Evolutionary conservation across 352 stramenopile genomes (phyloP).

Genomic region (Pythium periplocum): DNA sequence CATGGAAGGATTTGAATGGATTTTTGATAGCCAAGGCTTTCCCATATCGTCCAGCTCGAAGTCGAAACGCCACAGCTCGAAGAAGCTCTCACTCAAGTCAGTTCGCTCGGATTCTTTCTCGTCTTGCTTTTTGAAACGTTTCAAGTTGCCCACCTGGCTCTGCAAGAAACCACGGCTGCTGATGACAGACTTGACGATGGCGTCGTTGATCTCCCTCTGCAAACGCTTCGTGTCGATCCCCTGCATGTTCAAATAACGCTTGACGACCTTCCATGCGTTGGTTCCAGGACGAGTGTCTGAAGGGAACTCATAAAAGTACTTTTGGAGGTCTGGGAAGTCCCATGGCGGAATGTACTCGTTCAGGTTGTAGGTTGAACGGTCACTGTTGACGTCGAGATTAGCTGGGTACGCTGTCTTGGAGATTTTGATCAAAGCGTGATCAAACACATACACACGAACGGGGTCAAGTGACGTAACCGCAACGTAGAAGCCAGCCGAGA

Average conservation of each 20-base stretch:
- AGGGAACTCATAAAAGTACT: constrained; percentile 58
- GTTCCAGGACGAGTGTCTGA: constrained; percentile 41
- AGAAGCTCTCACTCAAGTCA: constrained; percentile 73
- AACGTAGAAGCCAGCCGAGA: constrained; percentile 86
- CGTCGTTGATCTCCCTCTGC: constrained; percentile 60
- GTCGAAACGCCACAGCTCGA: constrained; percentile 95
- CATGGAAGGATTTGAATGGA: constrained; percentile 64
- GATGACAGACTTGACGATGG: constrained; percentile 51
- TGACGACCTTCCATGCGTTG: constrained; percentile 65
- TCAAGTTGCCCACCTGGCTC: constrained; percentile 35
- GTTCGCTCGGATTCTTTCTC: constrained; percentile 23
- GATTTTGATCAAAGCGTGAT: constrained; percentile 68
- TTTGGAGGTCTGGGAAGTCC: constrained; percentile 63
- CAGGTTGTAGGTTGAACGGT: constrained; percentile 55
- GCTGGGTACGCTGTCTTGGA: constrained; percentile 57
- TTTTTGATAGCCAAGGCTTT: constrained; percentile 94
- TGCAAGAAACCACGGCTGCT: constrained; percentile 57
- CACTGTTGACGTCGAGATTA: constrained; percentile 27
- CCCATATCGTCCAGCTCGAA: constrained; percentile 92
- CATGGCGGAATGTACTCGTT: constrained; percentile 64
- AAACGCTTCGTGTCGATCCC: constrained; percentile 60
- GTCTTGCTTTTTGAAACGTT: constrained; percentile 17
- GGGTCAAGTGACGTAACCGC: constrained; percentile 77
- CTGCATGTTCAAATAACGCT: constrained; percentile 48
- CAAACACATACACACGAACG: constrained; percentile 81